These are phyloP conservation scores for Wallacemonas sp. DNA, from an alignment of 208 protist species.

Conservation along the genomic window DNA sequence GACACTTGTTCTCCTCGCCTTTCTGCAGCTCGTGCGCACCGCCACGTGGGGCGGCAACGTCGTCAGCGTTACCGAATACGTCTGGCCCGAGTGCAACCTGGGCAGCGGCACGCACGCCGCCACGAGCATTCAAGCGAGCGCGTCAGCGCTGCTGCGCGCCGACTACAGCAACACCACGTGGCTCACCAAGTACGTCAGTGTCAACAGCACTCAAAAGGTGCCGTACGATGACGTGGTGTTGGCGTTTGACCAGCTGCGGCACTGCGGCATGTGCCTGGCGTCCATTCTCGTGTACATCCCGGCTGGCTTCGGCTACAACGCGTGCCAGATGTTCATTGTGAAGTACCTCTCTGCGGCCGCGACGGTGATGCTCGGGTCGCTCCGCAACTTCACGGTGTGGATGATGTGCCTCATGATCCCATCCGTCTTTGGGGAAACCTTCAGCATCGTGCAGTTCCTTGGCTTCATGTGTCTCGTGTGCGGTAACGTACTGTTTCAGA, in stretches of 20 bases:
- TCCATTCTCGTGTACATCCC: constrained; percentile 50
- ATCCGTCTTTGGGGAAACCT: constrained; percentile 61
- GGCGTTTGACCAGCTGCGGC: constrained; percentile 56
- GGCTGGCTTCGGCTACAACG: constrained; percentile 66
- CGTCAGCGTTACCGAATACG: constrained; percentile 23
- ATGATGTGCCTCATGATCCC: constrained; percentile 56
- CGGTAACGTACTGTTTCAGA: constrained; percentile 74
- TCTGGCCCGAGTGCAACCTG: neutral
- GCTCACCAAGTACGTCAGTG: constrained; percentile 1
- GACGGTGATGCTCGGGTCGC: constrained; percentile 69
- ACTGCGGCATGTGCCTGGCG: constrained; percentile 40
- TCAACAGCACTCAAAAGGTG: constrained; percentile 22
- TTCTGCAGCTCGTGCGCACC: constrained; percentile 73
- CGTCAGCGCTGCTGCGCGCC: constrained; percentile 5
- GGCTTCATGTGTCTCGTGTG: constrained; percentile 61
- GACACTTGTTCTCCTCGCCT: constrained; percentile 58
- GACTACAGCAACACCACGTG: constrained; percentile 19
- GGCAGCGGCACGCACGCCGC: neutral
- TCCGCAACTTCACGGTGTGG: constrained; percentile 77
- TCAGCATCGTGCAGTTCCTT: constrained; percentile 63
- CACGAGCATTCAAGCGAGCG: neutral
- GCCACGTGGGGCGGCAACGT: constrained; percentile 48
- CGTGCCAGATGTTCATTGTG: constrained; percentile 62
- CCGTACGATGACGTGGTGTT: constrained; percentile 72
- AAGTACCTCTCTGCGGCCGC: constrained; percentile 71